Percentiles rank a stretch among this genome's conserved stretches.
These are phyloP conservation scores for Aspergillus sp. DNA, from an alignment of 2,329 filamentous ascomycete species.

Conservation along the genomic window DNA sequence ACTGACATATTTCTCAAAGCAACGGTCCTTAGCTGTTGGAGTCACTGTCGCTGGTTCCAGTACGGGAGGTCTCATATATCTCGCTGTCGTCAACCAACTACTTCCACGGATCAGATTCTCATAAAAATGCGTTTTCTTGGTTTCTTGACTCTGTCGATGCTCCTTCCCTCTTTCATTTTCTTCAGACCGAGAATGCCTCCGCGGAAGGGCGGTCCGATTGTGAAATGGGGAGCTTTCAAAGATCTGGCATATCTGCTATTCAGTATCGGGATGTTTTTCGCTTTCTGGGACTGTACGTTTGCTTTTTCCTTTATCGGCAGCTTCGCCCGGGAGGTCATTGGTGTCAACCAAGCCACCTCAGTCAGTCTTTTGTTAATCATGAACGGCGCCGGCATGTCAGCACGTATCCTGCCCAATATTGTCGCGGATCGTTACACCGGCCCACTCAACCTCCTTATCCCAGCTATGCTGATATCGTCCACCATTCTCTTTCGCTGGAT, in stretches of 20 bases:
- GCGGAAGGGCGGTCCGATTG: constrained; percentile 43
- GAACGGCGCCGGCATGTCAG: constrained; percentile 56
- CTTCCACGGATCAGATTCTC: constrained; percentile 55
- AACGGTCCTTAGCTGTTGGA: constrained; percentile 54
- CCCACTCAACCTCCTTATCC: constrained; percentile 55
- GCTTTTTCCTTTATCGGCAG: constrained; percentile 45
- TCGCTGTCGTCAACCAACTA: constrained; percentile 51
- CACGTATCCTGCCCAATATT: constrained; percentile 53
- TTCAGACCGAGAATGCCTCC: constrained; percentile 46
- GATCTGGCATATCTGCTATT: constrained; percentile 43
- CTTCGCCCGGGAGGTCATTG: constrained; percentile 35
- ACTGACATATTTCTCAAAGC: constrained; percentile 55
- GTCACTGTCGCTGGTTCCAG: constrained; percentile 54
- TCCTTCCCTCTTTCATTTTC: constrained; percentile 38
- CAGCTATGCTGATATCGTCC: constrained; percentile 39
- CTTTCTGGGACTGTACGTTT: constrained; percentile 50
- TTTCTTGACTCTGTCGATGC: constrained; percentile 49
- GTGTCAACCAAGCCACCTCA: constrained; percentile 38
- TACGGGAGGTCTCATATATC: constrained; percentile 59
- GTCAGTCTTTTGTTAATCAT: constrained; percentile 58
- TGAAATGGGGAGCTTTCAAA: constrained; percentile 48
- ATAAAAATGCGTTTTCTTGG: constrained; percentile 58
- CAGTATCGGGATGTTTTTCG: constrained; percentile 37
- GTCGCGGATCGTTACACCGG: constrained; percentile 55
- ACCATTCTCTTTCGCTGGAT: constrained; percentile 52